These are phyloP conservation scores for Sporobolomyces pararoseus DNA, from an alignment of 768 basidiomycete genomes.

Conservation along the genomic window DNA sequence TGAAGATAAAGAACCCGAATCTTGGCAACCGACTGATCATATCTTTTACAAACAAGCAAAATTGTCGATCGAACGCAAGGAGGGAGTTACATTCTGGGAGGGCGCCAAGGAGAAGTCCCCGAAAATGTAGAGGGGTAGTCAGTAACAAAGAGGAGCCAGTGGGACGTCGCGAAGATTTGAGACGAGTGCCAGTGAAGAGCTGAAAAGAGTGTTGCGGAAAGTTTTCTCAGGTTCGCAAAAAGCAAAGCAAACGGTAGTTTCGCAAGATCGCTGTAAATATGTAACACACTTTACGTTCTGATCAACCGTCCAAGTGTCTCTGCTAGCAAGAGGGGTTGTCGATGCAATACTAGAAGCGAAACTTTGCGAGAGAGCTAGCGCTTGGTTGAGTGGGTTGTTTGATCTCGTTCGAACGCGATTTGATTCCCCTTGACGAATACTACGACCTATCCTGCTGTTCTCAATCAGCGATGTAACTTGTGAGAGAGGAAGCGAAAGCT, in stretches of 20 bases:
- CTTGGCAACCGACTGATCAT: slow-evolving; percentile 12
- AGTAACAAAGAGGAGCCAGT: no score
- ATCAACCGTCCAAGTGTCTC: neutral
- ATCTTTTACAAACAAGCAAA: slow-evolving; percentile 17
- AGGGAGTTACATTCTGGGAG: slow-evolving; percentile 28
- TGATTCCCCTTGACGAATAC: no score
- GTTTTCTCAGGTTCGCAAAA: no score
- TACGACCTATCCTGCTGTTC: no score
- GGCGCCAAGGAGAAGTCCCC: slow-evolving; percentile 22
- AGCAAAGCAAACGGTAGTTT: neutral
- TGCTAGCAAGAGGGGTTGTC: neutral
- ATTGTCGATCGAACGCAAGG: slow-evolving; percentile 2
- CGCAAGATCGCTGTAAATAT: neutral
- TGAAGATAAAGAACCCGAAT: slow-evolving; percentile 15
- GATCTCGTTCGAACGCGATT: no score
- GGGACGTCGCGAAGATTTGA: no score
- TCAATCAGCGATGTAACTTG: no score
- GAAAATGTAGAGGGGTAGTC: slow-evolving; percentile 5
- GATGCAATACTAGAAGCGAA: neutral
- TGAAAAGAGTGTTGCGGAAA: no score
- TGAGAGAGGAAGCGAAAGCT: neutral
- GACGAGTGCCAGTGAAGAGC: no score
- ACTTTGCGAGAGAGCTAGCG: neutral
- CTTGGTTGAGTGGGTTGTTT: no score
- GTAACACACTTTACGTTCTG: no score